Base-by-base conservation (phyloP, 805 yeast genomes). In the Teunomyces aglyptinius region DNA sequence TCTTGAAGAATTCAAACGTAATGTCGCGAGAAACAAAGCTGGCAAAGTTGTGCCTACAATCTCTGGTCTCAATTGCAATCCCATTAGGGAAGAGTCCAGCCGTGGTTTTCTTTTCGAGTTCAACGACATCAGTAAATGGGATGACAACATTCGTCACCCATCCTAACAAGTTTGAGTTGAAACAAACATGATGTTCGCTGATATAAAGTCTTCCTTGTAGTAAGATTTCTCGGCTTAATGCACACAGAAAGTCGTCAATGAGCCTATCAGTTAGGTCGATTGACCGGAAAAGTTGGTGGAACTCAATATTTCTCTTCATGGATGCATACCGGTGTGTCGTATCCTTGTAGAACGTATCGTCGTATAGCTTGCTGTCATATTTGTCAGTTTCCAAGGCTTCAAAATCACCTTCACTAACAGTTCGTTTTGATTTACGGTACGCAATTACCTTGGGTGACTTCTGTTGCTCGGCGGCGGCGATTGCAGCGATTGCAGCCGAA, bases 11-110 rank as follows among this genome's bases (percentile, higher is more conserved):
- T 44, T 68, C 71, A 54, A 70, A 77, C 0, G 80, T 68, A 0
- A 70, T 47, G 61, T 85, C 91, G 53, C 91, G 71, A 3, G 82
- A 70, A 22, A 83, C 67, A 49, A 85, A 80, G 0, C 86, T 77
- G 0, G 89, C 89, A 70, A 85, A 85, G 0, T 75, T 73, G 58
- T 78, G 81, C 54, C 76, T 80, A 20, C 77, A 79, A 55, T 84
- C 86, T 41, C 82, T 64, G 1, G 90, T 85, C 46, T 79, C 75
- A 18, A 85, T 75, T 38, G 76, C 74, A 50, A 85, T 76, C 0
- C 86, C 89, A 57, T 85, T 85, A 5, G 89, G 89, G 49, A 85
- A 82, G 12, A 85, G 68, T 0, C 81, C 83, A 0, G 83, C 86
- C 0, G 89, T 84, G 12, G 79, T 74, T 59, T 76, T 80, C 61